phyloP scores from a whole-genome alignment of 2,329 filamentous ascomycete species.

The Fusarium subtropicale region DNA sequence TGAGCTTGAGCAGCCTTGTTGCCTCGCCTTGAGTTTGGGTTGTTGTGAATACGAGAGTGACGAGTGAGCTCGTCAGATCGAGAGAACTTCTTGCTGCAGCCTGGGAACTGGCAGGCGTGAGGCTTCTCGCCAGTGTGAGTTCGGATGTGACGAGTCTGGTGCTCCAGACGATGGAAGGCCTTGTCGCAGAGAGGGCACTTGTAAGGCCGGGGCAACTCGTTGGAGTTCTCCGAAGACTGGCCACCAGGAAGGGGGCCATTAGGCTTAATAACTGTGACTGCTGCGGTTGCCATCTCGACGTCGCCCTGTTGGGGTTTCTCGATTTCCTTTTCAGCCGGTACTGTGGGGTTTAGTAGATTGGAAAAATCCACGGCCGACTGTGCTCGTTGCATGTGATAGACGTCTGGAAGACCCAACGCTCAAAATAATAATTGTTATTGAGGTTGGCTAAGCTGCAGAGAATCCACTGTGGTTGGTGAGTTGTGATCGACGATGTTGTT shows the following conservation, averaged over 20 bases:
- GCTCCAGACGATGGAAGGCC: conserved; percentile 97
- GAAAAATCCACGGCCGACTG: conserved; percentile 79
- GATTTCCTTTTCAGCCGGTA: conserved; percentile 42
- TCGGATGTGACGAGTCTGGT: conserved; percentile 90
- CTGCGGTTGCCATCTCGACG: conserved; percentile 62
- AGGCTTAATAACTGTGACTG: conserved; percentile 69
- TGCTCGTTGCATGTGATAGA: conserved; percentile 79
- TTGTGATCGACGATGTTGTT: conserved; percentile 11
- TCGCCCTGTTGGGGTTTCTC: conserved; percentile 49
- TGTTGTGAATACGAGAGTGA: conserved; percentile 98
- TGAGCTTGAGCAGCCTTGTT: conserved; percentile 75
- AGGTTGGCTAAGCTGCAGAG: conserved; percentile 9
- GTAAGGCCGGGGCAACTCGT: conserved; percentile 92
- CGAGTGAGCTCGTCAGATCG: conserved; percentile 96
- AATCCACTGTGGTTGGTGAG: conserved; percentile 24
- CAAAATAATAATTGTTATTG: conserved; percentile 25
- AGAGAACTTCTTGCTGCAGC: conserved; percentile 97
- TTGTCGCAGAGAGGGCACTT: conserved; percentile 99
- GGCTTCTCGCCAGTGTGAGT: conserved; percentile 99
- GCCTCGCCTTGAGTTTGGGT: conserved; percentile 93
- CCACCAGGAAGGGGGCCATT: conserved; percentile 72
- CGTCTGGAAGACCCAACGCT: conserved; percentile 41
- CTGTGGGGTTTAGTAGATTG: conserved; percentile 75
- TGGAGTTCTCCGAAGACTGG: conserved; percentile 65
- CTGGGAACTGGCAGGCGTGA: conserved; percentile 93